phyloP scores from a whole-genome alignment of 495 filamentous ascomycete genomes.

The Podospora fimiseda region DNA sequence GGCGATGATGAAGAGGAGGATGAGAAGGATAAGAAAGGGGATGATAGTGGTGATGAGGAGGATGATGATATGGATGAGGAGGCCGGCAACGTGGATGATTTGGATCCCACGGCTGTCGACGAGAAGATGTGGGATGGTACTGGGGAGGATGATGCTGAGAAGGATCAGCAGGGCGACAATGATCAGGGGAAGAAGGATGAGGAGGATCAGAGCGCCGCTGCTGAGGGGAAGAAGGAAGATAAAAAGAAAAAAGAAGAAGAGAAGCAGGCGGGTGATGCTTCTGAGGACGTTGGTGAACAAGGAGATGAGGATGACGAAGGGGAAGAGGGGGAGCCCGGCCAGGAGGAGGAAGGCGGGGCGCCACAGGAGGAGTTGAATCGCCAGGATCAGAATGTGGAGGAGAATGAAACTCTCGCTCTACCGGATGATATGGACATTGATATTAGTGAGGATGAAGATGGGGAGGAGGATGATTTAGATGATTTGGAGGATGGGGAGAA shows the following conservation, averaged over 20 bases:
- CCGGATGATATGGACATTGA: conserved; percentile 73
- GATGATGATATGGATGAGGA: conserved; percentile 79
- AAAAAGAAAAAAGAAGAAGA: conserved; percentile 51
- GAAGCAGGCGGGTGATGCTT: conserved; percentile 47
- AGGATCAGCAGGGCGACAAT: conserved; percentile 74
- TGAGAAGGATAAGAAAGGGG: conserved; percentile 39
- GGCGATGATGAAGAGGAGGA: conserved; percentile 52
- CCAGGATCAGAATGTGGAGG: conserved; percentile 60
- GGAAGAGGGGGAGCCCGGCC: conserved; percentile 58
- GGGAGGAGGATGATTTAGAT: conserved; percentile 44
- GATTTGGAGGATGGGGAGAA: conserved; percentile 38
- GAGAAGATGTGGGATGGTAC: conserved; percentile 97
- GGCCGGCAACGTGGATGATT: conserved; percentile 78
- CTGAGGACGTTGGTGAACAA: conserved; percentile 45
- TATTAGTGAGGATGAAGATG: conserved; percentile 44
- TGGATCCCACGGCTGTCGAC: conserved; percentile 82
- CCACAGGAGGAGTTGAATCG: conserved; percentile 53
- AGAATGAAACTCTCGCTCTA: conserved; percentile 50
- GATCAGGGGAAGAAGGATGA: conserved; percentile 56
- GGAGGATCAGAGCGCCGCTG: conserved; percentile 58
- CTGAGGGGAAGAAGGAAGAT: conserved; percentile 49
- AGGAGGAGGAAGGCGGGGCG: conserved; percentile 69
- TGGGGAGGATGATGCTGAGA: conserved; percentile 65
- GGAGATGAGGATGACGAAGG: conserved; percentile 52
- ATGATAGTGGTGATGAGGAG: conserved; percentile 39